phyloP scores from a whole-genome alignment of 345 rosid species.

The Eucalyptus guilfoylei region DNA sequence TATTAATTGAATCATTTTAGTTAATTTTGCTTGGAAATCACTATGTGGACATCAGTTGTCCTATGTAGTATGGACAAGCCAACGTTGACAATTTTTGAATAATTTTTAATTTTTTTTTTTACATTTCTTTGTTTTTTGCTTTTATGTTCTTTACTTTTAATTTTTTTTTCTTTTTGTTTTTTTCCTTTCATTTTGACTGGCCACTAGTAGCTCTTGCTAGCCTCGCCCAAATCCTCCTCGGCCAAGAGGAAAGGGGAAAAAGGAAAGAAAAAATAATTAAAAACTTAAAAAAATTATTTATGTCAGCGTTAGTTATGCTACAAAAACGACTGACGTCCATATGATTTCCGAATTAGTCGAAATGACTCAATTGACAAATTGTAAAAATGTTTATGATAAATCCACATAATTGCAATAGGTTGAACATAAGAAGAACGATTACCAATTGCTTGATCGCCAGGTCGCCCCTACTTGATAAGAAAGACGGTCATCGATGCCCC shows the following conservation, averaged over 20 bases:
- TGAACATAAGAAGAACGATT: not conserved
- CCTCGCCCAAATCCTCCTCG: not conserved
- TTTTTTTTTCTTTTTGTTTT: fast-evolving
- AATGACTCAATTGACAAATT: fast-evolving
- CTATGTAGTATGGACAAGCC: fast-evolving
- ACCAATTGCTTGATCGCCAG: not conserved
- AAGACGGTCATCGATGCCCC: not conserved
- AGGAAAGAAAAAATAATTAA: no score
- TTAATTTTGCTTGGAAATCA: fast-evolving
- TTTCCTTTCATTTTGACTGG: not conserved
- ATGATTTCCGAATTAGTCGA: fast-evolving
- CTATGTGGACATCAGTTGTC: fast-evolving
- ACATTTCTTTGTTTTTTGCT: no score
- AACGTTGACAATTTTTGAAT: fast-evolving
- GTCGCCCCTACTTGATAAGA: fast-evolving
- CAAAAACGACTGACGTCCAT: fast-evolving
- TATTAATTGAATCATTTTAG: fast-evolving
- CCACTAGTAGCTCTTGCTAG: fast-evolving
- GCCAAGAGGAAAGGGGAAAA: not conserved
- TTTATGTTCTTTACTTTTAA: no score
- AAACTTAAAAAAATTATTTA: no score
- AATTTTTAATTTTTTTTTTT: no score
- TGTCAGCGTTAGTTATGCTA: fast-evolving
- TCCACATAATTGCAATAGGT: no score
- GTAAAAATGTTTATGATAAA: fast-evolving